These are phyloP conservation scores for Nicotiana tabacum DNA, from an alignment of 257 asterid genomes.

Conservation along the genomic window DNA sequence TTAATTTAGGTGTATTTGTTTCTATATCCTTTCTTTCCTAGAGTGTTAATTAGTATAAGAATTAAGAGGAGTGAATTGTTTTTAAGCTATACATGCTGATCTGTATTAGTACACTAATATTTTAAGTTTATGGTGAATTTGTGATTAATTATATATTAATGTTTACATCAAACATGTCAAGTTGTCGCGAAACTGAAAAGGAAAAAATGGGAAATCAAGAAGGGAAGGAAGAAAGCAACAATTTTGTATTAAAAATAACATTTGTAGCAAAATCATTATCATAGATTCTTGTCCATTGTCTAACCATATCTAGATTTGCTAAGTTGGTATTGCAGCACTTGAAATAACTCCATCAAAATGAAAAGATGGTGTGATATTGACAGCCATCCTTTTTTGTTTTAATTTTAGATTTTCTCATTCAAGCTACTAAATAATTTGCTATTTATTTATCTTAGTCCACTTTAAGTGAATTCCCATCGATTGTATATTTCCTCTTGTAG, in stretches of 20 bases:
- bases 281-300: constrained; percentile 15
- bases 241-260: neutral
- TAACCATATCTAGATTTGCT: constrained; percentile 24
- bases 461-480: neutral
- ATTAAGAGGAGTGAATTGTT: neutral
- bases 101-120: neutral
- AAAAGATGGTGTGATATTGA: constrained; percentile 21
- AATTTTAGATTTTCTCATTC: neutral
- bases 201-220: constrained; percentile 4
- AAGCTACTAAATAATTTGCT: neutral
- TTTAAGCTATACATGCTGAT: neutral
- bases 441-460: neutral
- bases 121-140: neutral
- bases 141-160: neutral
- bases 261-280: neutral
- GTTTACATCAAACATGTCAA: constrained; percentile 2
- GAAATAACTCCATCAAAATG: constrained; percentile 7
- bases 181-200: constrained; percentile 4
- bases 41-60: too few relatives aligned
- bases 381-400: neutral
- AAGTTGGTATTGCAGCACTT: constrained; percentile 29
- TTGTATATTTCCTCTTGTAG: neutral
- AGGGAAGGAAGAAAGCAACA: neutral
- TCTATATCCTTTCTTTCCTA: neutral
- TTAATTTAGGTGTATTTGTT: neutral